phyloP scores from a whole-genome alignment of 768 basidiomycete species.

The Russula sp. region DNA sequence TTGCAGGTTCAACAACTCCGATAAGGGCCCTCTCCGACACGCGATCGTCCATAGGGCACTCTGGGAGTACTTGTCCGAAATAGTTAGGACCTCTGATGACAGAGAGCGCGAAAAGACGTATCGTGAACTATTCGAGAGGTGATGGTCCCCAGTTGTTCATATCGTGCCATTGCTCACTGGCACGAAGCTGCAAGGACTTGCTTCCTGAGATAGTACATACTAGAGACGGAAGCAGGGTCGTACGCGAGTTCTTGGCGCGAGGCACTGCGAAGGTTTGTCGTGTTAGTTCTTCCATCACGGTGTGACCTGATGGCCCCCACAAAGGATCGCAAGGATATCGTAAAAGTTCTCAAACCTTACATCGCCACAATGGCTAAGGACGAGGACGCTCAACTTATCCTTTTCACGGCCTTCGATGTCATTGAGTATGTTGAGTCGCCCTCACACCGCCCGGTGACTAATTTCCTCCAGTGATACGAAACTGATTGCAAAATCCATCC shows the following conservation, averaged over 20 bases:
- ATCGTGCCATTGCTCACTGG: not conserved
- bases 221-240: constrained; percentile 81
- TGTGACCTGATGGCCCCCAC: not conserved
- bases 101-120: constrained; percentile 67
- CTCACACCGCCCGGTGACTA: not conserved
- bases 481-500: constrained; percentile 71
- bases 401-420: constrained; percentile 86
- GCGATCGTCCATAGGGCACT: constrained; percentile 82
- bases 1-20: constrained; percentile 83
- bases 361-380: constrained; percentile 83
- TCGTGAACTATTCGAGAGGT: constrained; percentile 80
- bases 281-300: not conserved
- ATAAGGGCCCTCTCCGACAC: constrained; percentile 84
- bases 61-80: constrained; percentile 74
- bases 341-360: constrained; percentile 87
- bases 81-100: constrained; percentile 53
- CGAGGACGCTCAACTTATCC: constrained; percentile 83
- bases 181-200: constrained; percentile 67
- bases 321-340: constrained; percentile 85
- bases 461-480: constrained; percentile 71
- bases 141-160: not conserved
- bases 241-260: constrained; percentile 76
- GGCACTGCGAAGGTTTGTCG: constrained; percentile 71
- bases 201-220: constrained; percentile 94
- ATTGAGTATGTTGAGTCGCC: constrained; percentile 60